Percentiles rank a stretch among this genome's conserved stretches.
Conservation (phyloP, 2,329 filamentous ascomycete species). For the Apiospora malaysiana region DNA sequence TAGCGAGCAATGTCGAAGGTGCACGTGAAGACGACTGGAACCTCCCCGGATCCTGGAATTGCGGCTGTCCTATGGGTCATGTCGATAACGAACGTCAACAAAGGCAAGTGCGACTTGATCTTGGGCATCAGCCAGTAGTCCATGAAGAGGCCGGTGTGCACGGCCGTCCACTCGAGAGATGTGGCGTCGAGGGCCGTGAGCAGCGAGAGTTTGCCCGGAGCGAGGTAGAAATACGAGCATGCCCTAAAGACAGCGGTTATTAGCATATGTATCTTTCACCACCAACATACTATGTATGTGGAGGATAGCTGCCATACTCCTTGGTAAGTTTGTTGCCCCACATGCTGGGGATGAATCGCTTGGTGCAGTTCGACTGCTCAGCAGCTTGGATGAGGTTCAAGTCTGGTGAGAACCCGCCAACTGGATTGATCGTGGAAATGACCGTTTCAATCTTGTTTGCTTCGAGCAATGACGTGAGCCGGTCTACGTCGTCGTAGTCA, state of each 20-base stretch:
- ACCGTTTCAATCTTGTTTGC: not conserved
- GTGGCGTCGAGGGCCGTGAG: conserved; percentile 38
- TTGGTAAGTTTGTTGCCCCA: conserved; percentile 44
- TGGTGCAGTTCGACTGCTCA: conserved; percentile 43
- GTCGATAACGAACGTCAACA: conserved; percentile 49
- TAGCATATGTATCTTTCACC: not conserved
- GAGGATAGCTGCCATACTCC: conserved; percentile 33
- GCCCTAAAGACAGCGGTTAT: not conserved
- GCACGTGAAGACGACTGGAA: conserved; percentile 52
- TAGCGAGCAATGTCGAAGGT: conserved; percentile 55
- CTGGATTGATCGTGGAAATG: not conserved
- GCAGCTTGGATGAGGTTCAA: conserved; percentile 52
- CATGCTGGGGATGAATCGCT: conserved; percentile 49
- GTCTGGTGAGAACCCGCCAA: conserved; percentile 40
- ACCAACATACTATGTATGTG: not conserved
- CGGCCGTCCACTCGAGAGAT: conserved; percentile 44
- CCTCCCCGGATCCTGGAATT: conserved; percentile 55
- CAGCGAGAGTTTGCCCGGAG: conserved; percentile 24
- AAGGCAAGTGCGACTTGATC: conserved; percentile 45
- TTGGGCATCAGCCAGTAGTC: conserved; percentile 51
- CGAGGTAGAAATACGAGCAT: conserved; percentile 18
- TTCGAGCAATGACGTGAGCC: not conserved
- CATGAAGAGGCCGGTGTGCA: conserved; percentile 51
- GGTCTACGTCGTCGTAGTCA: not conserved
- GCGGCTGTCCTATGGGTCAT: conserved; percentile 50